phyloP scores from a whole-genome alignment of 257 asterid genomes.

The Lithospermum erythrorhizon region DNA sequence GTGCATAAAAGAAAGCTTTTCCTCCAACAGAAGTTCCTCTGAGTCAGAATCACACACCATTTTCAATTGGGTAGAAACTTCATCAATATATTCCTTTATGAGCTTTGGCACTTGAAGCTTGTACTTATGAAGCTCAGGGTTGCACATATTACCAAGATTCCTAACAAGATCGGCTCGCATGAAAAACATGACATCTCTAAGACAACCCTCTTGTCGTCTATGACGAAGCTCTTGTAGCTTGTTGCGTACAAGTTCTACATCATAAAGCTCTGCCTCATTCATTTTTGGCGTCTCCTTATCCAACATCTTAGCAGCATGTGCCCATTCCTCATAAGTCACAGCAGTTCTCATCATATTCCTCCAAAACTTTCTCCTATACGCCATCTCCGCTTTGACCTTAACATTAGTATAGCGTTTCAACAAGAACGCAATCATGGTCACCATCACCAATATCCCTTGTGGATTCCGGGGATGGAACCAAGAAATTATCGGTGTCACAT shows the following conservation, averaged over 20 bases:
- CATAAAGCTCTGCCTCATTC: slow-evolving; percentile 73
- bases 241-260: slow-evolving; percentile 75
- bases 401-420: slow-evolving; percentile 71
- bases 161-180: slow-evolving; percentile 92
- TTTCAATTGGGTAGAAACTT: slow-evolving; percentile 76
- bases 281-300: slow-evolving; percentile 64
- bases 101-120: slow-evolving; percentile 84
- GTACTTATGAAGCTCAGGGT: slow-evolving; percentile 88
- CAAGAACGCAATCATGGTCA: slow-evolving; percentile 60
- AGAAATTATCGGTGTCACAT: slow-evolving; percentile 48
- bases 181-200: slow-evolving; percentile 75
- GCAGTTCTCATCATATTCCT: slow-evolving; percentile 89
- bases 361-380: slow-evolving; percentile 86
- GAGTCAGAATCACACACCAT: slow-evolving; percentile 91
- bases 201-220: slow-evolving; percentile 83
- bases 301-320: slow-evolving; percentile 89
- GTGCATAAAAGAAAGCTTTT: slow-evolving; percentile 90
- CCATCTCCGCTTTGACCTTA: slow-evolving; percentile 77
- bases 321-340: slow-evolving; percentile 95
- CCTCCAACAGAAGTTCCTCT: slow-evolving; percentile 80
- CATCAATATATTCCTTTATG: slow-evolving; percentile 84
- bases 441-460: slow-evolving; percentile 75
- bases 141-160: slow-evolving; percentile 89
- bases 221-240: slow-evolving; percentile 76
- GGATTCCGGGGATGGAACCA: slow-evolving; percentile 94